A percentile compares a stretch with the other conserved stretches of the same genome.
phyloP scores from a whole-genome alignment of 306 rosid species.

The Hippophae rhamnoides region DNA sequence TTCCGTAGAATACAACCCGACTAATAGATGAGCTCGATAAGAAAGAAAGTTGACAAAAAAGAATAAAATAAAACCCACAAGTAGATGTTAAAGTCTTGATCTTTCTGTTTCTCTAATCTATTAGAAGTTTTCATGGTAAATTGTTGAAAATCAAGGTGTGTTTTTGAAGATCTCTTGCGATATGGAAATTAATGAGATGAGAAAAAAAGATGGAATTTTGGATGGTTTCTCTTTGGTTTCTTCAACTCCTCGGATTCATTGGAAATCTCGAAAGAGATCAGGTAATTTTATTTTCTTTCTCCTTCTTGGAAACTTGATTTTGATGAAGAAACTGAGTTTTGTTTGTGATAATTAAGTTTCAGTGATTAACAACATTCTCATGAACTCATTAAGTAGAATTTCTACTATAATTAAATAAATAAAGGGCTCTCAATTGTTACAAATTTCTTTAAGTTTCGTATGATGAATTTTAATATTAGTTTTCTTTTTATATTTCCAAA shows the following conservation, averaged over 20 bases:
- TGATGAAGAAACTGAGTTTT: not conserved
- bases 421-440: too few relatives aligned
- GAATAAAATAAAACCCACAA: too few relatives aligned
- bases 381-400: not conserved
- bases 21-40: too few relatives aligned
- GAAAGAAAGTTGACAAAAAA: too few relatives aligned
- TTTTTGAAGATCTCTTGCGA: not conserved
- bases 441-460: too few relatives aligned
- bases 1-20: too few relatives aligned
- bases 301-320: not conserved
- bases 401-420: not conserved
- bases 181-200: slow-evolving; percentile 40
- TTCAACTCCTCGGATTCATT: slow-evolving; percentile 55
- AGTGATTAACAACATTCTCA: slow-evolving; percentile 2
- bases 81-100: too few relatives aligned
- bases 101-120: not conserved
- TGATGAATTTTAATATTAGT: too few relatives aligned
- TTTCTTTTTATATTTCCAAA: too few relatives aligned
- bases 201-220: slow-evolving; percentile 44
- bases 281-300: slow-evolving; percentile 29
- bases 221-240: slow-evolving; percentile 62
- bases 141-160: not conserved
- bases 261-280: slow-evolving; percentile 89
- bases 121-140: slow-evolving; percentile 5
- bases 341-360: not conserved